Evolutionary conservation across 1,284 basidiomycete species (phyloP).

Genomic region (Ustilago nuda): DNA sequence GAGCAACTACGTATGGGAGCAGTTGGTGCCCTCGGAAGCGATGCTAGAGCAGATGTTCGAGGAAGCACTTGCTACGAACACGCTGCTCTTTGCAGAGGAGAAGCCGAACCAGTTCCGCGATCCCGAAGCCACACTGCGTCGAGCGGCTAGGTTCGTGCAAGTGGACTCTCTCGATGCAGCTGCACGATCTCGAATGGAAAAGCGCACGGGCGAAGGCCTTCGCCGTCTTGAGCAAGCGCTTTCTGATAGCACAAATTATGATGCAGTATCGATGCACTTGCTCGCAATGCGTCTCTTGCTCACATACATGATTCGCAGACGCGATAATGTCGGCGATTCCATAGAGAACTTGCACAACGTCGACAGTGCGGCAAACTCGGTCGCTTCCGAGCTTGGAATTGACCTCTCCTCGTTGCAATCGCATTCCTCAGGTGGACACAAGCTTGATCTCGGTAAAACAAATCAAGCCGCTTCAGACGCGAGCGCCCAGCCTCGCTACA

Average conservation of each 20-base stretch:
- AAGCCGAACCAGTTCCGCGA: constrained; percentile 62
- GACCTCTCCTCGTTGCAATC: constrained; percentile 12
- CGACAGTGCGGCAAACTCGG: constrained; percentile 13
- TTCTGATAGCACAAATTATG: constrained; percentile 1
- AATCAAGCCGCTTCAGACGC: constrained; percentile 7
- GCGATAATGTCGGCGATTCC: no score
- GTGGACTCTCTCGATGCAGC: constrained; percentile 4
- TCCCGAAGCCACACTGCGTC: constrained; percentile 38
- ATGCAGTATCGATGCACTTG: constrained; percentile 31
- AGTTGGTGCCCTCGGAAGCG: constrained; percentile 23
- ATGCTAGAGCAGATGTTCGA: constrained; percentile 27
- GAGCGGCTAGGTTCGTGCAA: constrained; percentile 37
- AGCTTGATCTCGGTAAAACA: background rate
- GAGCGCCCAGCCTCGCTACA: constrained; percentile 37
- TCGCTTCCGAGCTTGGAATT: constrained; percentile 26
- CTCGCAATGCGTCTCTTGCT: constrained; percentile 35
- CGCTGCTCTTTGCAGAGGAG: constrained; percentile 56
- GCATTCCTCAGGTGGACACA: background rate
- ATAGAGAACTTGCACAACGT: background rate
- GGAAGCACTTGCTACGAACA: constrained; percentile 32
- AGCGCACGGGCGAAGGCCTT: constrained; percentile 10
- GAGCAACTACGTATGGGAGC: constrained; percentile 31
- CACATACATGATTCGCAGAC: constrained; percentile 9
- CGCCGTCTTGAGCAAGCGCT: constrained; percentile 16
- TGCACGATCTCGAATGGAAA: background rate